Evolutionary conservation across 2,329 filamentous ascomycete species (phyloP).

Genomic region (Mollisiaceae sp.): DNA sequence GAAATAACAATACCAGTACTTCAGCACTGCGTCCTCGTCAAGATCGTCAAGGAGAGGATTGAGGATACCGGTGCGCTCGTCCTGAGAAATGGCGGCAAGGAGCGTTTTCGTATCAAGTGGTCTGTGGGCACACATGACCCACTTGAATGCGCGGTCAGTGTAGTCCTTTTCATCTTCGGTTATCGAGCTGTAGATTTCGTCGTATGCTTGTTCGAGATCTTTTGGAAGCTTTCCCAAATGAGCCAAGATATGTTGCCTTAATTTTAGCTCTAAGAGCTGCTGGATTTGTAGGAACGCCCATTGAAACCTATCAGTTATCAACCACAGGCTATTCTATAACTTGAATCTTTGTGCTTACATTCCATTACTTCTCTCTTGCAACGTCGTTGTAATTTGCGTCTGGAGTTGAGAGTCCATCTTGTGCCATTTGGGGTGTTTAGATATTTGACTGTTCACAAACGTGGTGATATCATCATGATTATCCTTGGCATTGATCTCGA

Average conservation of each 20-base stretch:
- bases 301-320: conserved; percentile 41
- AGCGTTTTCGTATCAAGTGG: conserved; percentile 28
- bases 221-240: conserved; percentile 41
- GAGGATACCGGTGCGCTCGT: conserved; percentile 22
- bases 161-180: conserved; percentile 21
- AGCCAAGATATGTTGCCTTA: conserved; percentile 32
- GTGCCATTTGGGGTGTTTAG: conserved; percentile 28
- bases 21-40: conserved; percentile 29
- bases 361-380: conserved; percentile 36
- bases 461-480: conserved; percentile 41
- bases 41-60: conserved; percentile 15
- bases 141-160: conserved; percentile 37
- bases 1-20: conserved; percentile 15
- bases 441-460: conserved; percentile 38
- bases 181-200: conserved; percentile 39
- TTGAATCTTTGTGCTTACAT: conserved; percentile 36
- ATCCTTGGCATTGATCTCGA: conserved; percentile 38
- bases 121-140: conserved; percentile 35
- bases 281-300: conserved; percentile 43
- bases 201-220: conserved; percentile 40
- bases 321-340: background rate
- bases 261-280: conserved; percentile 36
- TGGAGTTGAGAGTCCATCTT: conserved; percentile 28
- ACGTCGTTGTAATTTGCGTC: conserved; percentile 32
- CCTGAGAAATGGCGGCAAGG: conserved; percentile 29